Conservation (phyloP, 208 protist genomes). For the Phytomonas sp. region DNA sequence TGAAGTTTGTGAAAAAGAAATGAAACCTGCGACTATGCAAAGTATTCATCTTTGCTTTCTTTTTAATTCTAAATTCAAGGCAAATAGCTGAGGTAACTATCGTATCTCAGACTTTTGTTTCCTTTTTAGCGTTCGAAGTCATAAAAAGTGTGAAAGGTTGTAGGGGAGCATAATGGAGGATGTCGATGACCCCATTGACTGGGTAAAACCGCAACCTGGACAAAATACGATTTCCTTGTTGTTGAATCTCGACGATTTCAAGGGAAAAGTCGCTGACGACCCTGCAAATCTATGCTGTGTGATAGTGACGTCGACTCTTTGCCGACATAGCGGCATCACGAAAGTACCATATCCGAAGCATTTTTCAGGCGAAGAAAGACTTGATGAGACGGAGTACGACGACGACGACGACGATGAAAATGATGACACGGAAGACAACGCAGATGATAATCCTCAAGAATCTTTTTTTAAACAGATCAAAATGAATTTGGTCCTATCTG, state of each 20-base stretch:
- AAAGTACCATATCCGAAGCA: slow-evolving; percentile 40
- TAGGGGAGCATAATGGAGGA: slow-evolving; percentile 8
- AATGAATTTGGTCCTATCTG: not conserved
- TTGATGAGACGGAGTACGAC: not conserved
- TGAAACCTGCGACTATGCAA: slow-evolving; percentile 4
- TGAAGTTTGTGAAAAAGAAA: not conserved
- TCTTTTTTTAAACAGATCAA: slow-evolving; percentile 35
- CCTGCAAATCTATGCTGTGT: slow-evolving; percentile 58
- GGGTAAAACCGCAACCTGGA: slow-evolving; percentile 16
- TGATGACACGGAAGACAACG: slow-evolving; percentile 18
- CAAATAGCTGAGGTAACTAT: not conserved
- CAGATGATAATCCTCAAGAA: slow-evolving; percentile 16
- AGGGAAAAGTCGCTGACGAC: slow-evolving; percentile 41
- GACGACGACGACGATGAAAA: slow-evolving; percentile 16
- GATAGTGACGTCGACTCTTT: slow-evolving; percentile 73
- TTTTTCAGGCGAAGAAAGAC: not conserved
- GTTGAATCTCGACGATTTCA: slow-evolving; percentile 60
- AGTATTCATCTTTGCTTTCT: slow-evolving; percentile 9
- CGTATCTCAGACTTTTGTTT: slow-evolving; percentile 6
- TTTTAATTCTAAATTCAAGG: slow-evolving; percentile 3
- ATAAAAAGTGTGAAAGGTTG: not conserved
- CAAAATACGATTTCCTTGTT: slow-evolving; percentile 53
- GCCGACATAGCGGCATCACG: slow-evolving; percentile 47
- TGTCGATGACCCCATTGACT: slow-evolving; percentile 5
- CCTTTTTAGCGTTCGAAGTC: slow-evolving; percentile 4